Evolutionary conservation across 495 filamentous ascomycete species (phyloP), one percentile per base, ranked within the genome.

Genomic region (Aspergillus sclerotiicarbonarius): DNA sequence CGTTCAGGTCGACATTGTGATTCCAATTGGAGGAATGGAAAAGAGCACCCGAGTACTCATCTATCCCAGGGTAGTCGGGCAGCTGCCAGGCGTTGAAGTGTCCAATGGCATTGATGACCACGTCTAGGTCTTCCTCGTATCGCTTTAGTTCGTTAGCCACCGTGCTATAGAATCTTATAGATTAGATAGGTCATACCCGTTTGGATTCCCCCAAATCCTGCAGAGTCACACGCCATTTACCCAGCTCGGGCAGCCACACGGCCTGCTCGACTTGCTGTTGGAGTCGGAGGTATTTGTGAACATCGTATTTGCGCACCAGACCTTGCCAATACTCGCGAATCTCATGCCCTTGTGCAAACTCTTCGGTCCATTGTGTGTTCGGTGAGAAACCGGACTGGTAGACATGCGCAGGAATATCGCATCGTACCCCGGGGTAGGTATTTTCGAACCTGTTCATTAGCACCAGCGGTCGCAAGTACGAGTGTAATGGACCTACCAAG

Each of bases 321-420:
- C 73, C 66, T 53, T 87, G 79, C 79, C 84, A 87, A 61, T 90
- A 91, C 16, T 80, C 77, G 31, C 78, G 72, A 41, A 91, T 90
- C 64, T 91, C 87, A 12, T 66, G 66, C 0, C 85, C 84, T 32
- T 82, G 77, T 2, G 87, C 83, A 57, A 85, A 90, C 54, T 86
- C 78, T 59, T 85, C 78, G 0, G 77, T 79, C 87, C 88, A 90
- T 63, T 87, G 75, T 0, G 78, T 77, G 56, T 89, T 89, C 3
- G 86, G 84, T 12, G 76, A 75, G 62, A 89, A 90, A 18, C 78
- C 81, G 3, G 81, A 82, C 63, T 88, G 85, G 64, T 90, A 90
- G 13, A 82, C 82, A 73, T 90, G 86, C 2, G 88, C 77, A 7
- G 86, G 86, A n/a, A 89, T 83, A 68, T 90, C 87, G 57, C 82